Conservation (phyloP, 805 yeast genomes). For the Clavispora fructus region DNA sequence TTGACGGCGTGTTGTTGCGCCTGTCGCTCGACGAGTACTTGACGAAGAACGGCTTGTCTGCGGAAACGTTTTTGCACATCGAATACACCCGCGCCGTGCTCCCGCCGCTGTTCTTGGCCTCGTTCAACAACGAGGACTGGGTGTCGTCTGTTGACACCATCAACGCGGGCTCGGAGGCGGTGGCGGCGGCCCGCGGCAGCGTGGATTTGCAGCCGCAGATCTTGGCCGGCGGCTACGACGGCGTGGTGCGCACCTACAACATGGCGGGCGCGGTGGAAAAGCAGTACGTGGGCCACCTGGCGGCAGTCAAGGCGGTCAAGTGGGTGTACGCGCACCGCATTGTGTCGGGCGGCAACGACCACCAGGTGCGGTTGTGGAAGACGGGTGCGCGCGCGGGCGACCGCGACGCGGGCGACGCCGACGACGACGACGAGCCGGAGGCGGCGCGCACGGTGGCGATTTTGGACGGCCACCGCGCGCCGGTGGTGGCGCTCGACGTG, state of each 20-base stretch:
- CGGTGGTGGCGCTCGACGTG: slow-evolving; percentile 75
- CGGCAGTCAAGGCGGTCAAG: slow-evolving; percentile 75
- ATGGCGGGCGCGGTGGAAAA: slow-evolving; percentile 72
- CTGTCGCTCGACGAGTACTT: slow-evolving; percentile 77
- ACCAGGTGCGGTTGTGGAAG: slow-evolving; percentile 86
- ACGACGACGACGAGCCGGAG: slow-evolving; percentile 29
- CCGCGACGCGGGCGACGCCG: slow-evolving; percentile 25
- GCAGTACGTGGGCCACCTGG: slow-evolving; percentile 84
- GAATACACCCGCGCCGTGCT: slow-evolving; percentile 90
- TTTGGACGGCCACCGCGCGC: slow-evolving; percentile 83
- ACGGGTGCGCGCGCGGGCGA: slow-evolving; percentile 32
- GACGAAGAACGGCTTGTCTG: slow-evolving; percentile 68
- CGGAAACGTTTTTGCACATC: slow-evolving; percentile 70
- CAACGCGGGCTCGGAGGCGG: slow-evolving; percentile 28
- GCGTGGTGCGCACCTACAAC: slow-evolving; percentile 86
- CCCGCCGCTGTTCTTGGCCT: slow-evolving; percentile 89
- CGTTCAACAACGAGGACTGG: slow-evolving; percentile 95
- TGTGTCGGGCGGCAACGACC: slow-evolving; percentile 83
- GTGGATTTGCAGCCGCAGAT: slow-evolving; percentile 46
- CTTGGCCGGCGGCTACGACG: slow-evolving; percentile 89
- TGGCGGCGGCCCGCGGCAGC: slow-evolving; percentile 14
- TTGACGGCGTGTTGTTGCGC: slow-evolving; percentile 78
- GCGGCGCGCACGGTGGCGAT: slow-evolving; percentile 78
- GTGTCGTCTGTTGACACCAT: slow-evolving; percentile 66
- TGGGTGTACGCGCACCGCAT: slow-evolving; percentile 74